Evolutionary conservation across 345 rosid species (phyloP).

Genomic region (Citrus cavaleriei): DNA sequence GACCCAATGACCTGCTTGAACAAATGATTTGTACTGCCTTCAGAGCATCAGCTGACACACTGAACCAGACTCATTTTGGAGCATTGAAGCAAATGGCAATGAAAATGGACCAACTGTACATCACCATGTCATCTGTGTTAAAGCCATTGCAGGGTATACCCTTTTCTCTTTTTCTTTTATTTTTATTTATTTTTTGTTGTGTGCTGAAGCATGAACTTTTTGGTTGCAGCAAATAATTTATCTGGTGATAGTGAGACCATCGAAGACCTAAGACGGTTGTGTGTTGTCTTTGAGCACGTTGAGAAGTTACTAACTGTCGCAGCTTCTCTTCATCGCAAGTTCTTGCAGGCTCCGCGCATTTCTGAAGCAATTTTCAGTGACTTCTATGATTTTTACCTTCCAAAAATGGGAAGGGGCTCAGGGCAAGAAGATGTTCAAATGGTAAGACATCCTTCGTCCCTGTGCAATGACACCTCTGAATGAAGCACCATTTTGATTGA

Average conservation of each 20-base stretch:
- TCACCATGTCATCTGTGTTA: slow-evolving; percentile 54
- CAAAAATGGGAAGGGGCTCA: slow-evolving; percentile 57
- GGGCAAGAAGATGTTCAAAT: slow-evolving; percentile 27
- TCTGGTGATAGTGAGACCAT: slow-evolving; percentile 46
- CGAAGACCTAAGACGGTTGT: slow-evolving; percentile 63
- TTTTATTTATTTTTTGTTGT: slow-evolving; percentile 5
- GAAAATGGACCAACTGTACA: slow-evolving; percentile 73
- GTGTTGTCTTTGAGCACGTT: slow-evolving; percentile 62
- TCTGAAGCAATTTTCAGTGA: slow-evolving; percentile 70
- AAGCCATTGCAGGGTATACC: slow-evolving; percentile 59
- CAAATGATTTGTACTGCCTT: slow-evolving; percentile 97
- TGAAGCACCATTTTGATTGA: background rate
- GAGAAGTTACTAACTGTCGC: slow-evolving; percentile 78
- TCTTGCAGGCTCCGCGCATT: slow-evolving; percentile 63
- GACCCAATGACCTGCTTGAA: slow-evolving; percentile 88
- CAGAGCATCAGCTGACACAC: slow-evolving; percentile 87
- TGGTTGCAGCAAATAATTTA: slow-evolving; percentile 52
- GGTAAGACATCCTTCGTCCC: slow-evolving; percentile 24
- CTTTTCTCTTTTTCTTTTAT: background rate
- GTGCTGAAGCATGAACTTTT: background rate
- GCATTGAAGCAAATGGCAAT: slow-evolving; percentile 65
- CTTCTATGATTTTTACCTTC: slow-evolving; percentile 53
- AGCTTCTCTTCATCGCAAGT: slow-evolving; percentile 84
- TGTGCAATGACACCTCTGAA: background rate
- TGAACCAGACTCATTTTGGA: slow-evolving; percentile 69